A percentile compares a stretch with the other conserved stretches of the same genome.
phyloP scores from a whole-genome alignment of 192 early-diverging fungal species.

The Entophlyctis luteolus region DNA sequence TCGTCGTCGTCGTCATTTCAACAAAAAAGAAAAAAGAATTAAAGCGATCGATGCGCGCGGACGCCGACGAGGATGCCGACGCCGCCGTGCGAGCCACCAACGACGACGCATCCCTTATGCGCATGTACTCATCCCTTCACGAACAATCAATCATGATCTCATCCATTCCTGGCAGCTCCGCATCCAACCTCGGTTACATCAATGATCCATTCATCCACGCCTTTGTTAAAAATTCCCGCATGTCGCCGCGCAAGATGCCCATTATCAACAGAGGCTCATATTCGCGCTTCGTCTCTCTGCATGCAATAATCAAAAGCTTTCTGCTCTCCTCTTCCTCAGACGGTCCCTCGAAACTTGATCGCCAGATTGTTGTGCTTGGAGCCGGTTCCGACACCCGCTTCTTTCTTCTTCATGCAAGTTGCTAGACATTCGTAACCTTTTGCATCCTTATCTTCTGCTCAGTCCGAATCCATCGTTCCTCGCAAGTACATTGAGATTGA shows the following conservation, averaged over 20 bases:
- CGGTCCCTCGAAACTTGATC: slow-evolving; percentile 34
- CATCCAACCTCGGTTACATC: slow-evolving; percentile 76
- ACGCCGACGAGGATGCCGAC: slow-evolving; percentile 35
- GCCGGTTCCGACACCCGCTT: slow-evolving; percentile 92
- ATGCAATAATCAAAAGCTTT: slow-evolving; percentile 65
- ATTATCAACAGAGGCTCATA: slow-evolving; percentile 93
- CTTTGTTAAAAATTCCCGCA: slow-evolving; percentile 63
- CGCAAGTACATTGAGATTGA: slow-evolving; percentile 85
- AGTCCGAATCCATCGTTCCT: slow-evolving; percentile 31
- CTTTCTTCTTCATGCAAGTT: slow-evolving; percentile 48
- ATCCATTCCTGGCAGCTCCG: slow-evolving; percentile 54
- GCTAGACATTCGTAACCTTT: not conserved
- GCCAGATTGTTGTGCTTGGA: slow-evolving; percentile 84
- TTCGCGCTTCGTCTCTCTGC: slow-evolving; percentile 65
- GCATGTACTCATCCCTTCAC: slow-evolving; percentile 55
- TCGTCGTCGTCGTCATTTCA: too few species aligned
- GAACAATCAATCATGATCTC: not conserved
- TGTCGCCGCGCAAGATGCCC: slow-evolving; percentile 70
- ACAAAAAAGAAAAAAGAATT: too few species aligned
- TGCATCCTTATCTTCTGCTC: not conserved
- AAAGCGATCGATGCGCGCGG: too few species aligned
- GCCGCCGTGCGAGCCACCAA: slow-evolving; percentile 82
- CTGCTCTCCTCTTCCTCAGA: slow-evolving; percentile 28
- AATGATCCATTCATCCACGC: slow-evolving; percentile 58
- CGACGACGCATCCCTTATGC: slow-evolving; percentile 81